Evolutionary conservation across 768 basidiomycete species (phyloP).

Genomic region (Panus rudis): DNA sequence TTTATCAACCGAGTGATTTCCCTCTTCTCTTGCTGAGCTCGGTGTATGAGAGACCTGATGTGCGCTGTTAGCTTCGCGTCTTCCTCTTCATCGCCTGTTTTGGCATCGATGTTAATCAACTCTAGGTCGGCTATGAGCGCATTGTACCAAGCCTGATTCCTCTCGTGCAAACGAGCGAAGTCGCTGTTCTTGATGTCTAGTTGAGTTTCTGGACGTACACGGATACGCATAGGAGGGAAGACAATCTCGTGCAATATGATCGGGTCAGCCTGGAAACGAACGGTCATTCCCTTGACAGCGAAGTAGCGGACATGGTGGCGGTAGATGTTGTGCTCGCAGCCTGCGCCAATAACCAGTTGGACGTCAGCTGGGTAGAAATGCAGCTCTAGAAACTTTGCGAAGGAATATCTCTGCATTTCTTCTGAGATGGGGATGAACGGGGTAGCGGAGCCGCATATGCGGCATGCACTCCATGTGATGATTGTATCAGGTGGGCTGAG

Average conservation of each 20-base stretch:
- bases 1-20: constrained; percentile 73
- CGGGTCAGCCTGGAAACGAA: constrained; percentile 83
- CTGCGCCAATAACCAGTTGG: constrained; percentile 77
- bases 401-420: constrained; percentile 91
- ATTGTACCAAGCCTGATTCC: constrained; percentile 70
- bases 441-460: constrained; percentile 68
- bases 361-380: constrained; percentile 92
- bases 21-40: constrained; percentile 69
- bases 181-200: constrained; percentile 90
- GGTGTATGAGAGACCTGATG: constrained; percentile 57
- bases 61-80: constrained; percentile 57
- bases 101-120: constrained; percentile 69
- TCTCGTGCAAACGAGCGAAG: constrained; percentile 65
- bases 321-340: constrained; percentile 92
- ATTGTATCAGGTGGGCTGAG: constrained; percentile 57
- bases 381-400: constrained; percentile 92
- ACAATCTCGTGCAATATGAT: constrained; percentile 80
- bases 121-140: constrained; percentile 70
- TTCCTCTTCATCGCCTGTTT: constrained; percentile 69
- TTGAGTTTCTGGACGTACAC: constrained; percentile 80
- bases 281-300: constrained; percentile 72
- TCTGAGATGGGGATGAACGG: constrained; percentile 86
- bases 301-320: constrained; percentile 91
- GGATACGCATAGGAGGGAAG: constrained; percentile 82
- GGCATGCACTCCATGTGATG: constrained; percentile 89